Conservation (phyloP, 2,329 filamentous ascomycete species). For the Sporothrix inflata region DNA sequence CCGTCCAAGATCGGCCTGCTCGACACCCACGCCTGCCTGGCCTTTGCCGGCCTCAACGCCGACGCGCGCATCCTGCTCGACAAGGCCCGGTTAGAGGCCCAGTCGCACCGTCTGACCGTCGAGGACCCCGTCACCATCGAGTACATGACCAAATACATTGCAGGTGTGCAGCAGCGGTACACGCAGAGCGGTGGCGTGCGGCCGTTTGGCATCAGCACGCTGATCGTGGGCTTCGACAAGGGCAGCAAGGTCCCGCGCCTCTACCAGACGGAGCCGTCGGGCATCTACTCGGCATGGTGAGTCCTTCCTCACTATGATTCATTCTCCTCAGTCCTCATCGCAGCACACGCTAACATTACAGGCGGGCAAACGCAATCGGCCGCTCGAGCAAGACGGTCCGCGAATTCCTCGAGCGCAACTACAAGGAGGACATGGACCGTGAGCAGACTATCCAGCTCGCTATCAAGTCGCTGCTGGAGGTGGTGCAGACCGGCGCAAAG, state of each 20-base stretch:
- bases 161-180: conserved; percentile 97
- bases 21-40: conserved; percentile 94
- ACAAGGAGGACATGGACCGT: conserved; percentile 96
- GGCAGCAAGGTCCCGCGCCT: conserved; percentile 85
- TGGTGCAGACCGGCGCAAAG: conserved; percentile 98
- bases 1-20: conserved; percentile 94
- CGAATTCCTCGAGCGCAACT: conserved; percentile 97
- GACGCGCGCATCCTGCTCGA: conserved; percentile 97
- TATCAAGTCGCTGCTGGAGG: conserved; percentile 96
- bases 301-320: conserved; percentile 37
- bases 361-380: conserved; percentile 99
- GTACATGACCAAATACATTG: conserved; percentile 99
- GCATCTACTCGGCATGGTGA: conserved; percentile 98
- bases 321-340: neutral
- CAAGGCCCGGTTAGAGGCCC: conserved; percentile 95
- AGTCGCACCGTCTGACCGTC: conserved; percentile 94
- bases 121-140: conserved; percentile 98
- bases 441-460: conserved; percentile 95
- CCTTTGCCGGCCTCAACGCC: conserved; percentile 95
- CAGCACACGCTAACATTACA: conserved; percentile 49
- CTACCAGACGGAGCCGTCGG: conserved; percentile 98
- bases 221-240: conserved; percentile 98
- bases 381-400: conserved; percentile 98
- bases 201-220: conserved; percentile 97
- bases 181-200: conserved; percentile 97